Percentiles rank a stretch among this genome's conserved stretches.
Conservation (phyloP, 1,284 basidiomycete genomes). For the Melanopsichium pennsylvanicum region DNA sequence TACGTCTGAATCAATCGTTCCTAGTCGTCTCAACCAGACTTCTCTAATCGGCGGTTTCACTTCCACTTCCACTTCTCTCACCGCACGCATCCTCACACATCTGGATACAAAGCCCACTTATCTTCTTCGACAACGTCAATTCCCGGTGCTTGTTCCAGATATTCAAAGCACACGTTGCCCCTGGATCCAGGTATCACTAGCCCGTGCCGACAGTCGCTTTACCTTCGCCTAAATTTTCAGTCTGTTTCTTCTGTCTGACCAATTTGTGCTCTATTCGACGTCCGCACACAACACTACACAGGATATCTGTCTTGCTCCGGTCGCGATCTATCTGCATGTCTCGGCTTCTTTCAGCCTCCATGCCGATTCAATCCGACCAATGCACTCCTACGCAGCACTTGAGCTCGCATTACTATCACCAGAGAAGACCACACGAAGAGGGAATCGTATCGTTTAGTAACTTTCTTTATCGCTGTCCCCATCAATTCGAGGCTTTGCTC, state of each 20-base stretch:
- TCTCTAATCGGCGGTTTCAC: conserved; percentile 1
- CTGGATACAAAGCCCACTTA: too few species aligned
- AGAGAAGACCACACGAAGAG: too few species aligned
- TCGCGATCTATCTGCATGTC: conserved; percentile 16
- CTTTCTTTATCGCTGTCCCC: too few species aligned
- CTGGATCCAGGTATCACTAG: conserved; percentile 4
- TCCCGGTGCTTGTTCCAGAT: neutral
- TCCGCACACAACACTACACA: too few species aligned
- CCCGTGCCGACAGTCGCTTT: neutral
- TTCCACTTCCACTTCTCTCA: neutral
- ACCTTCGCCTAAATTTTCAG: neutral
- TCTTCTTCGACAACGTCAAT: too few species aligned
- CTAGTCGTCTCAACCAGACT: neutral
- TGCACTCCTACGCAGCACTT: neutral
- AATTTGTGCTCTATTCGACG: too few species aligned
- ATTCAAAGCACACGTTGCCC: neutral
- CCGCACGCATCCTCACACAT: too few species aligned
- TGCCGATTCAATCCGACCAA: neutral
- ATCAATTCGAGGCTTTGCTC: too few species aligned
- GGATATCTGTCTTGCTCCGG: too few species aligned
- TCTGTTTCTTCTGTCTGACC: too few species aligned
- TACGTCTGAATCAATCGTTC: neutral
- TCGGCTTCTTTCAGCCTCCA: conserved; percentile 17
- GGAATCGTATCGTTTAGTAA: too few species aligned
- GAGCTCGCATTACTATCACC: too few species aligned